phyloP scores from a whole-genome alignment of 805 yeast genomes.

The Saturnispora sanitii region DNA sequence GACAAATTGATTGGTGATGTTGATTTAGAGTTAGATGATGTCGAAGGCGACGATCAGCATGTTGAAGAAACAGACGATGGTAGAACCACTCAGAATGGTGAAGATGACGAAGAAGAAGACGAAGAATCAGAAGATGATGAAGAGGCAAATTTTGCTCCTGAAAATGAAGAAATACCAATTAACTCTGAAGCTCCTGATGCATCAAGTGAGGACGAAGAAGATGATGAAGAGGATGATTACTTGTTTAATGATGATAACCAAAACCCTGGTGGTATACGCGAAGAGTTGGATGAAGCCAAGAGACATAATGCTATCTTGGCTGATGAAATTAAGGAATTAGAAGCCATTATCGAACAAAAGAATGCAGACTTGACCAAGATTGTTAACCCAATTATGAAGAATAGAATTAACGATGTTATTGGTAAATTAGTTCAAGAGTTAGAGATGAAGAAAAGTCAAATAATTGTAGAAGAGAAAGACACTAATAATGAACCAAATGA shows the following conservation, averaged over 20 bases:
- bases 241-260: conserved; percentile 30
- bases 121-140: conserved; percentile 29
- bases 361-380: conserved; percentile 63
- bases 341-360: conserved; percentile 65
- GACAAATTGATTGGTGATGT: conserved; percentile 17
- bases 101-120: conserved; percentile 29
- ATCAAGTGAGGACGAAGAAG: conserved; percentile 37
- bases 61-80: conserved; percentile 27
- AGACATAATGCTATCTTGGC: conserved; percentile 65
- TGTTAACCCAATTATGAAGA: conserved; percentile 74
- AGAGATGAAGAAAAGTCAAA: conserved; percentile 66
- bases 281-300: conserved; percentile 40
- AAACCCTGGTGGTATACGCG: conserved; percentile 37
- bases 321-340: conserved; percentile 81
- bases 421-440: conserved; percentile 70
- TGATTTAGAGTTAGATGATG: conserved; percentile 24
- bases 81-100: not conserved
- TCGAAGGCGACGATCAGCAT: conserved; percentile 21
- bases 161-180: conserved; percentile 23
- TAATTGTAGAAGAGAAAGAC: conserved; percentile 30
- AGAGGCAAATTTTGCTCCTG: conserved; percentile 31
- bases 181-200: conserved; percentile 13
- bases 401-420: conserved; percentile 76
- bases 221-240: conserved; percentile 35
- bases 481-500: conserved; percentile 8